phyloP scores from a whole-genome alignment of 768 basidiomycete species.

The Pilatotrama ljubarskyi region DNA sequence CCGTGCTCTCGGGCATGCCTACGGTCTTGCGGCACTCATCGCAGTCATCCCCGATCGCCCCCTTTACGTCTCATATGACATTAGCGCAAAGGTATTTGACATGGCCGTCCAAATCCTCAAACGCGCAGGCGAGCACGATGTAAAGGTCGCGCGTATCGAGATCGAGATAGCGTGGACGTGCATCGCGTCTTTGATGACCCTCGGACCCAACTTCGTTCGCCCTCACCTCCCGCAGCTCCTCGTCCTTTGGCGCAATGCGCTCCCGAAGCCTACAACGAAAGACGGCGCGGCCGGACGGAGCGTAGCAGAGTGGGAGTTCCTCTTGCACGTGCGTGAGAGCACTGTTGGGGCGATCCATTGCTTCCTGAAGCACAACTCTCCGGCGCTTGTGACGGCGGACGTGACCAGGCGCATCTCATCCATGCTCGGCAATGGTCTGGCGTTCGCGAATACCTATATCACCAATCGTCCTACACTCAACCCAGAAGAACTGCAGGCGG shows the following conservation, averaged over 20 bases:
- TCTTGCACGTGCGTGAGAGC: conserved; percentile 87
- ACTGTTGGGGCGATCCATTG: conserved; percentile 86
- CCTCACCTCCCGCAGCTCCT: conserved; percentile 91
- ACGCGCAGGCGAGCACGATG: conserved; percentile 86
- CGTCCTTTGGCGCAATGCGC: conserved; percentile 95
- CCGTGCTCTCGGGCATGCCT: conserved; percentile 83
- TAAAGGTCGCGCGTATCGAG: conserved; percentile 78
- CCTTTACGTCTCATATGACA: conserved; percentile 92
- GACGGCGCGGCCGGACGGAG: conserved; percentile 68
- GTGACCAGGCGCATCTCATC: conserved; percentile 87
- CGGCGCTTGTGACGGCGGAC: conserved; percentile 82
- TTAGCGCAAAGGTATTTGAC: conserved; percentile 87
- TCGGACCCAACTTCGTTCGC: conserved; percentile 92
- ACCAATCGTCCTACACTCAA: conserved; percentile 72
- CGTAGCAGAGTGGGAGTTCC: conserved; percentile 83
- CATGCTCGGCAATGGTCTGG: conserved; percentile 84
- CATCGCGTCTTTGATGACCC: conserved; percentile 86
- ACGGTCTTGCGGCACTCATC: conserved; percentile 85
- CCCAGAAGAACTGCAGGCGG: conserved; percentile 33
- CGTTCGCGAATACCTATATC: conserved; percentile 84
- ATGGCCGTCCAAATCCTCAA: conserved; percentile 90
- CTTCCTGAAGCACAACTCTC: conserved; percentile 80
- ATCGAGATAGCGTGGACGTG: conserved; percentile 94
- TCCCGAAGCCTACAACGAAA: conserved; percentile 93
- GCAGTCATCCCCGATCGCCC: conserved; percentile 85